phyloP scores from a whole-genome alignment of 2,329 filamentous ascomycete species.

The Teratosphaeriaceae sp. region DNA sequence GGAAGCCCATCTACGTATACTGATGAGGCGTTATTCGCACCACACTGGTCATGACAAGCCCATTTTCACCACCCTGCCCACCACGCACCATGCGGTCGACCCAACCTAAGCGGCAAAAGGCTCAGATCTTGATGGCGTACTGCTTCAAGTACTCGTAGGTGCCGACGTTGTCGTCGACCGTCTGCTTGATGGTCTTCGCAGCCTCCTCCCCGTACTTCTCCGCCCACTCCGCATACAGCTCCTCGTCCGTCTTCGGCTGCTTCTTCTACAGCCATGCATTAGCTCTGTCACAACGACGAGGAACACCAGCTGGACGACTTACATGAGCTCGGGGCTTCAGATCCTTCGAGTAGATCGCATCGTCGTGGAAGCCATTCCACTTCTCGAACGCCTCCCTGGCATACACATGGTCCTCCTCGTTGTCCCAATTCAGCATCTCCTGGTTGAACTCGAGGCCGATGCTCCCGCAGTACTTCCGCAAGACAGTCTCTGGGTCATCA shows the following conservation, averaged over 20 bases:
- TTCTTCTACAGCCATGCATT: constrained; percentile 40
- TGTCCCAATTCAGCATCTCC: constrained; percentile 79
- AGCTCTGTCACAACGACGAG: constrained; percentile 6
- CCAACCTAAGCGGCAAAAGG: too few species aligned
- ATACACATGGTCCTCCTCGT: constrained; percentile 60
- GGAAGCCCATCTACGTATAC: too few species aligned
- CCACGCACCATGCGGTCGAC: too few species aligned
- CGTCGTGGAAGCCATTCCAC: constrained; percentile 95
- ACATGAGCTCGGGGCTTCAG: constrained; percentile 64
- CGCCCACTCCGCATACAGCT: constrained; percentile 64
- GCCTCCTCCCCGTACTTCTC: constrained; percentile 68
- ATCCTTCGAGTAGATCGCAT: constrained; percentile 76
- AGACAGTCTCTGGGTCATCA: constrained; percentile 69
- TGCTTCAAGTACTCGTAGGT: constrained; percentile 79
- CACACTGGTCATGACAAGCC: too few species aligned
- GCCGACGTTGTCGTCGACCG: constrained; percentile 63
- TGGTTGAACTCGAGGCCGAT: constrained; percentile 70
- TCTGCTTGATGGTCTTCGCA: constrained; percentile 61
- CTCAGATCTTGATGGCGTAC: constrained; percentile 55
- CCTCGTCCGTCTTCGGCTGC: constrained; percentile 57
- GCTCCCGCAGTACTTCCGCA: constrained; percentile 73
- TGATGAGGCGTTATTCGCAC: too few species aligned
- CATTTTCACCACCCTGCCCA: too few species aligned
- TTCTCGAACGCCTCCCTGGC: constrained; percentile 82
- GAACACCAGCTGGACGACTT: constrained; percentile 28